Conservation (phyloP, 2,329 filamentous ascomycete genomes). For the Penicillium expansum region DNA sequence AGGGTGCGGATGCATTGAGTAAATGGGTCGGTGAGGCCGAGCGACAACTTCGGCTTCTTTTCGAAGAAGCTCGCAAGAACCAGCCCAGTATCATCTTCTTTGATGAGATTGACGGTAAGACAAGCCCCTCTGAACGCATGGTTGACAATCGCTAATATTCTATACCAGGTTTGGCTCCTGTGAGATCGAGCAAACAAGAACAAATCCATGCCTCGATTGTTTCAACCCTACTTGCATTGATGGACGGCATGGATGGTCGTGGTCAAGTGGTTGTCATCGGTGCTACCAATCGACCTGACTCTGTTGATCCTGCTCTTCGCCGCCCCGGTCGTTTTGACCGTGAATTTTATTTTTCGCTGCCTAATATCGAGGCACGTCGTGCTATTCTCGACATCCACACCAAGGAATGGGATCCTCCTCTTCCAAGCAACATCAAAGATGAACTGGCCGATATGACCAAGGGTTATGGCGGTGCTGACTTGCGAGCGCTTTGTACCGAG, state of each 20-base stretch:
- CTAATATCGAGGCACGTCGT: slow-evolving; percentile 73
- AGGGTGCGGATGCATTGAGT: slow-evolving; percentile 93
- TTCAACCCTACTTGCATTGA: slow-evolving; percentile 85
- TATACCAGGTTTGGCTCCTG: slow-evolving; percentile 69
- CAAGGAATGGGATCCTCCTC: slow-evolving; percentile 77
- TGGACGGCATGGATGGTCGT: slow-evolving; percentile 98
- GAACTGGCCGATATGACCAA: slow-evolving; percentile 83
- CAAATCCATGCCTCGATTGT: slow-evolving; percentile 98
- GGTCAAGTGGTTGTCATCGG: slow-evolving; percentile 98
- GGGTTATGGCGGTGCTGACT: slow-evolving; percentile 92
- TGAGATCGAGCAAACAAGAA: slow-evolving; percentile 95
- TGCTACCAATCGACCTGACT: slow-evolving; percentile 95
- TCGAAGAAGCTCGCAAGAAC: slow-evolving; percentile 91
- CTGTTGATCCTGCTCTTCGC: slow-evolving; percentile 91
- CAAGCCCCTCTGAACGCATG: not conserved
- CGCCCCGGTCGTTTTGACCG: slow-evolving; percentile 92
- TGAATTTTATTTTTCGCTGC: slow-evolving; percentile 96
- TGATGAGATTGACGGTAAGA: slow-evolving; percentile 87
- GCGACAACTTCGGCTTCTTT: slow-evolving; percentile 85
- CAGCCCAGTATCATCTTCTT: slow-evolving; percentile 99
- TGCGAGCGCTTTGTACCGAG: slow-evolving; percentile 92
- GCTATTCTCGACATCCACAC: slow-evolving; percentile 95
- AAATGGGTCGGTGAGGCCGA: slow-evolving; percentile 99
- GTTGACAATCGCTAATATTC: slow-evolving; percentile 11
- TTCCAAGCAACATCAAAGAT: slow-evolving; percentile 75